These are phyloP conservation scores for Apophysomyces trapeziformis DNA, from an alignment of 371 early-diverging fungal genomes.

Conservation along the genomic window DNA sequence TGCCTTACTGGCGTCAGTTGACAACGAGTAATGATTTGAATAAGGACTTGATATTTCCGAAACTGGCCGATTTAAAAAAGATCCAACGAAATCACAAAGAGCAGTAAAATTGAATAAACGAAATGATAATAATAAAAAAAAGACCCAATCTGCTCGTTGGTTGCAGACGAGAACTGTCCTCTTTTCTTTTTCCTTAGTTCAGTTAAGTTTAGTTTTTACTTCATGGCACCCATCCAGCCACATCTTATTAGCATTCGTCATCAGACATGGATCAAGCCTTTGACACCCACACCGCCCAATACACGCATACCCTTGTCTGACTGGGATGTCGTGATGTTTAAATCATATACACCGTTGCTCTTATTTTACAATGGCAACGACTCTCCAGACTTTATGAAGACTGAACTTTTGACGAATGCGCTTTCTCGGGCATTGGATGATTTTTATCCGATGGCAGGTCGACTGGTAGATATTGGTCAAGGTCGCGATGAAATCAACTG, in stretches of 20 bases:
- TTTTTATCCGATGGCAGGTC: constrained; percentile 44
- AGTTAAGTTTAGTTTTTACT: neutral
- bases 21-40: constrained; percentile 21
- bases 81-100: constrained; percentile 5
- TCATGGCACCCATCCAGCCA: constrained; percentile 18
- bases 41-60: constrained; percentile 26
- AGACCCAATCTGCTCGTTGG: neutral
- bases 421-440: constrained; percentile 27
- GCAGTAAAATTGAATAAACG: neutral
- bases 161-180: neutral
- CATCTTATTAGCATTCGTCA: constrained; percentile 14
- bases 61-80: constrained; percentile 5
- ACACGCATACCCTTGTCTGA: constrained; percentile 34
- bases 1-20: constrained; percentile 39
- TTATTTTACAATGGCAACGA: constrained; percentile 36
- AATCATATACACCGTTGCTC: constrained; percentile 42
- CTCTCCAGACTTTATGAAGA: constrained; percentile 37
- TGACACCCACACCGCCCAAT: constrained; percentile 22
- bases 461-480: constrained; percentile 39
- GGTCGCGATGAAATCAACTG: constrained; percentile 44
- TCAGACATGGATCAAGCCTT: constrained; percentile 31
- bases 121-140: neutral
- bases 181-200: neutral
- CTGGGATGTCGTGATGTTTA: constrained; percentile 53
- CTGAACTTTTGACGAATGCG: constrained; percentile 20